These are phyloP conservation scores for Hevea brasiliensis DNA, from an alignment of 345 rosid species.

Conservation along the genomic window DNA sequence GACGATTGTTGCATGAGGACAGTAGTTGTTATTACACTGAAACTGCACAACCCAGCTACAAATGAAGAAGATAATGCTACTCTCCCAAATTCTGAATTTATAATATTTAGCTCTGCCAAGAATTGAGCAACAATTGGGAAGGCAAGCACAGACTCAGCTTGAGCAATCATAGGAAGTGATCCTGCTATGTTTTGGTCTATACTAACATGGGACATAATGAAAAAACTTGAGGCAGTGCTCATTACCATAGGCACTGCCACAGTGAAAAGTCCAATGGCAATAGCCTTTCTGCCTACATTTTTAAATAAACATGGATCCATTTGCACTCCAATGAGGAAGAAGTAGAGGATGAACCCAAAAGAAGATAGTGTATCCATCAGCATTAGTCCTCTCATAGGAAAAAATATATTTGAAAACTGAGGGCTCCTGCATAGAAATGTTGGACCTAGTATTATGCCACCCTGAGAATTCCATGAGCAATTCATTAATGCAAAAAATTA, in stretches of 20 bases:
- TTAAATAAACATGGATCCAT: constrained; percentile 21
- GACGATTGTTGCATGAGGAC: neutral
- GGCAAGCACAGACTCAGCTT: constrained; percentile 11
- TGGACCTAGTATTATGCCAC: constrained; percentile 22
- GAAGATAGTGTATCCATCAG: constrained; percentile 7
- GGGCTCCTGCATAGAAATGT: constrained; percentile 13
- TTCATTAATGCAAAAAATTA: no score
- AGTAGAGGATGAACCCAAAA: constrained; percentile 16
- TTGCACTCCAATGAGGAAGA: constrained; percentile 26
- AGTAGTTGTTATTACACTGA: neutral
- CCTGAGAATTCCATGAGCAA: constrained; percentile 11
- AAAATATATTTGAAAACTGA: neutral
- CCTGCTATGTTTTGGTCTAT: neutral
- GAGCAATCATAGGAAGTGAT: constrained; percentile 11
- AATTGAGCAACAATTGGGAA: constrained; percentile 14
- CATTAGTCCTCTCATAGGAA: constrained; percentile 15
- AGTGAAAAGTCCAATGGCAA: constrained; percentile 18
- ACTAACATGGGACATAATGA: neutral
- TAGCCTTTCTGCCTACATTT: constrained; percentile 11
- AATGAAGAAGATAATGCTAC: constrained; percentile 16
- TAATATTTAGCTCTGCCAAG: constrained; percentile 19
- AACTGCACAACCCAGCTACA: neutral
- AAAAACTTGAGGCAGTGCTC: neutral
- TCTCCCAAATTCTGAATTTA: constrained; percentile 17
- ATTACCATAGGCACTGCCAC: constrained; percentile 17